phyloP scores from a whole-genome alignment of 805 yeast genomes.

The Saturnispora sanitii region DNA sequence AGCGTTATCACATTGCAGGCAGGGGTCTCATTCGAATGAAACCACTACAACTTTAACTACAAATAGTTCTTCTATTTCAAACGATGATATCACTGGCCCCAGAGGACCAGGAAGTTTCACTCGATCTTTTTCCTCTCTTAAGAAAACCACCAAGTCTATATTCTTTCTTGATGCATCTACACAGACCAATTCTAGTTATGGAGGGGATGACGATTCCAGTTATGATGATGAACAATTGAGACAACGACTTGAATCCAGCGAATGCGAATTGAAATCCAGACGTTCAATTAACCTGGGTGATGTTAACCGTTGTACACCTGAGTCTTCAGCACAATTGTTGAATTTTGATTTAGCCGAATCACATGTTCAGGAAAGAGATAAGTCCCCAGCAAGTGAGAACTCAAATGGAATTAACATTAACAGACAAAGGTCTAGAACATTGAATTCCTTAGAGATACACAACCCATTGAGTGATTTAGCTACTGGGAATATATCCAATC shows the following conservation, averaged over 20 bases:
- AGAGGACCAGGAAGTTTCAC: conserved; percentile 8
- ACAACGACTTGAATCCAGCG: not conserved
- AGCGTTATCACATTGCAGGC: not conserved
- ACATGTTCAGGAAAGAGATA: not conserved
- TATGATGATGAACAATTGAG: not conserved
- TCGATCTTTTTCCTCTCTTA: conserved; percentile 10
- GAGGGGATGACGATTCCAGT: not conserved
- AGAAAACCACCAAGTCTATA: conserved; percentile 12
- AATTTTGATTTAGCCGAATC: not conserved
- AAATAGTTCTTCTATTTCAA: conserved; percentile 10
- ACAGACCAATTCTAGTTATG: not conserved
- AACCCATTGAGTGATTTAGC: conserved; percentile 10
- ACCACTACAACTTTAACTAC: conserved; percentile 1
- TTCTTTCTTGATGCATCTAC: conserved; percentile 11
- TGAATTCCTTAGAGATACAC: conserved; percentile 20
- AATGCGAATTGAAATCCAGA: not conserved
- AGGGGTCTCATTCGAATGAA: not conserved
- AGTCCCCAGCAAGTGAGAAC: not conserved
- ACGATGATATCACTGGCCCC: conserved; percentile 7
- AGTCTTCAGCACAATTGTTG: not conserved
- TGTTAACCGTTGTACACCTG: not conserved
- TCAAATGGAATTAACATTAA: conserved; percentile 1
- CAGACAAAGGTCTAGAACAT: conserved; percentile 27
- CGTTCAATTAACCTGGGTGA: not conserved
- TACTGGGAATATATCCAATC: conserved; percentile 5